These are phyloP conservation scores for Amanita pseudoporphyria DNA, from an alignment of 768 basidiomycete species.

Conservation along the genomic window DNA sequence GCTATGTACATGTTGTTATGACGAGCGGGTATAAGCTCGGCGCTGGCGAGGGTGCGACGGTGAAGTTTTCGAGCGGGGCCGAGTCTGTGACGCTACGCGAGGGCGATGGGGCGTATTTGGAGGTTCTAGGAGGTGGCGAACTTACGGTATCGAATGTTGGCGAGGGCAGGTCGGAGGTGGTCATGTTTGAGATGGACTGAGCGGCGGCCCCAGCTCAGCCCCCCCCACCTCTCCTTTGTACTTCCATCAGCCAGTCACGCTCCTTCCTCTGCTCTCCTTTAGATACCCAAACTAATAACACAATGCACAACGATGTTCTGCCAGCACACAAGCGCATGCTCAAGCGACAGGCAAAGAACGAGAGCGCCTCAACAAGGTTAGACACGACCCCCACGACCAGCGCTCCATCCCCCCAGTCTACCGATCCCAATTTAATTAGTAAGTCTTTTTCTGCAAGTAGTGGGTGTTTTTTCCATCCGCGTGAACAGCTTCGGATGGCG, in stretches of 20 bases:
- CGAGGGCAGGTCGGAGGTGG: slow-evolving; percentile 55
- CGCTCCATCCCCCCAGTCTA: background rate
- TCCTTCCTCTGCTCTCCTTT: background rate
- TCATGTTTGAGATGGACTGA: slow-evolving; percentile 72
- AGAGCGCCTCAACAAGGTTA: background rate
- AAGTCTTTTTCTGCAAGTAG: background rate
- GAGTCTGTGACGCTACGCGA: slow-evolving; percentile 56
- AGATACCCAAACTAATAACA: no score
- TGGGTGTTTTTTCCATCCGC: background rate
- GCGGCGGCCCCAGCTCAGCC: background rate
- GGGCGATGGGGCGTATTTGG: slow-evolving; percentile 81
- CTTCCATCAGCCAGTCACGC: no score
- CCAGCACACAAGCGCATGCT: no score
- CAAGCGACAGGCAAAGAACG: no score
- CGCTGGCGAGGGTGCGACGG: slow-evolving; percentile 41
- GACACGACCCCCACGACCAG: background rate
- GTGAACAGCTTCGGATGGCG: background rate
- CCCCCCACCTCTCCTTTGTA: no score
- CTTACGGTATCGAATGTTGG: slow-evolving; percentile 54
- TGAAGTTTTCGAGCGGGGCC: slow-evolving; percentile 38
- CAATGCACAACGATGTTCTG: no score
- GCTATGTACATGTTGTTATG: slow-evolving; percentile 83
- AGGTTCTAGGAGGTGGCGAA: slow-evolving; percentile 29
- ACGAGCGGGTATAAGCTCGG: slow-evolving; percentile 69
- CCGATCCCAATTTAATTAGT: no score